Evolutionary conservation across 345 rosid genomes (phyloP).

Genomic region (Laguncularia racemosa): DNA sequence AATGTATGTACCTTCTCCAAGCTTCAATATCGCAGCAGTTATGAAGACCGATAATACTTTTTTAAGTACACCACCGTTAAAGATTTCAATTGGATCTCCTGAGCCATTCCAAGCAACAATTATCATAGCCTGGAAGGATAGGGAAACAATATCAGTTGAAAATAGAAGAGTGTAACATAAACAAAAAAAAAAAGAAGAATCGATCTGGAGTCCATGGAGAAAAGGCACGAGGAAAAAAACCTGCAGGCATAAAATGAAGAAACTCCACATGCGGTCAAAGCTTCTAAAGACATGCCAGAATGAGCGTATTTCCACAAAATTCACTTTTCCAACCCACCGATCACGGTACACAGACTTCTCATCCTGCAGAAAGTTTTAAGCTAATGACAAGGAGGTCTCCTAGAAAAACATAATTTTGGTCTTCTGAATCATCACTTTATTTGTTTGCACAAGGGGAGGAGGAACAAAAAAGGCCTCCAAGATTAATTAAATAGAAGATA

Average conservation of each 20-base stretch:
- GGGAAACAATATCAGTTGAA: constrained; percentile 14
- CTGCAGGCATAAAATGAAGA: constrained; percentile 86
- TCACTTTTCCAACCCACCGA: constrained; percentile 93
- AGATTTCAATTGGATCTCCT: constrained; percentile 48
- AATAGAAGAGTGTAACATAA: not conserved
- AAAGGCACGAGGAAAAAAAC: constrained; percentile 22
- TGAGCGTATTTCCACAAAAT: constrained; percentile 95
- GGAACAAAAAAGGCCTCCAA: not conserved
- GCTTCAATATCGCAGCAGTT: constrained; percentile 94
- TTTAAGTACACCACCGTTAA: constrained; percentile 54
- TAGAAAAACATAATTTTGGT: not conserved
- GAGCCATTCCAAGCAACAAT: constrained; percentile 91
- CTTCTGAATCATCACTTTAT: not conserved
- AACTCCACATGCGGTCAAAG: constrained; percentile 99
- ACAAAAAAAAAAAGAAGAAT: not conserved
- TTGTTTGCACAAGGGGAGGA: not conserved
- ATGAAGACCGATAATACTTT: constrained; percentile 86
- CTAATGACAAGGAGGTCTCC: not conserved
- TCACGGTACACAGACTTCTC: constrained; percentile 49
- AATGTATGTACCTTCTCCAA: constrained; percentile 74
- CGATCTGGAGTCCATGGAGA: too few species aligned
- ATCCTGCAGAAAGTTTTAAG: constrained; percentile 35
- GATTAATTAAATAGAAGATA: constrained; percentile 8
- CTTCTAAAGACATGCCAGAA: constrained; percentile 98
- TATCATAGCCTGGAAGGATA: constrained; percentile 67